Percentiles rank a stretch among this genome's conserved stretches.
phyloP scores from a whole-genome alignment of 176 grass and related monocot species.

The Themeda triandra region DNA sequence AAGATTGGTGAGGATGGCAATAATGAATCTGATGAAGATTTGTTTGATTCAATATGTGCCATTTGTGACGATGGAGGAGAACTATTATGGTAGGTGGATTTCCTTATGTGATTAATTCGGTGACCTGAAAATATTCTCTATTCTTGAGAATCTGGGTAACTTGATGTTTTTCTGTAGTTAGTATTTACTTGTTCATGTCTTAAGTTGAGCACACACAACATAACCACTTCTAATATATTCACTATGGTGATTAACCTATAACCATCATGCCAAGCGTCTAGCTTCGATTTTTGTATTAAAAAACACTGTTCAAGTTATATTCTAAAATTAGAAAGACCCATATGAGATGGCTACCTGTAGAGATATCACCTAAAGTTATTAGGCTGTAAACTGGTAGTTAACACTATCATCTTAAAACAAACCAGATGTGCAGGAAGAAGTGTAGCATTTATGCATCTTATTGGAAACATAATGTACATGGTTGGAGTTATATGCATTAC shows the following conservation, averaged over 20 bases:
- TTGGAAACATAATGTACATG: too few species aligned
- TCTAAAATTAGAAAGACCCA: not conserved
- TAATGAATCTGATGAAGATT: conserved; percentile 59
- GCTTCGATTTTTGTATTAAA: not conserved
- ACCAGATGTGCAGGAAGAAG: too few species aligned
- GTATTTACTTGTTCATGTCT: not conserved
- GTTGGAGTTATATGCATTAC: too few species aligned
- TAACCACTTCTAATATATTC: not conserved
- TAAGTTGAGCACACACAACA: not conserved
- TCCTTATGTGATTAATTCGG: conserved; percentile 9
- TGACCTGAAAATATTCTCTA: not conserved
- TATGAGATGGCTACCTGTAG: not conserved
- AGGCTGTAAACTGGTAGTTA: too few species aligned
- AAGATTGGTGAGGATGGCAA: conserved; percentile 38
- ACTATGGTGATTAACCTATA: not conserved
- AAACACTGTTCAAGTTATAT: not conserved
- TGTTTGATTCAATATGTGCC: conserved; percentile 76
- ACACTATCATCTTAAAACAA: too few species aligned
- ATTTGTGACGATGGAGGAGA: conserved; percentile 91
- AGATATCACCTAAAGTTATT: not conserved
- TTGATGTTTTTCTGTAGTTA: not conserved
- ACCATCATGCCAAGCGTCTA: not conserved
- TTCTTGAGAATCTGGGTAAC: not conserved
- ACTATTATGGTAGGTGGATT: conserved; percentile 54
- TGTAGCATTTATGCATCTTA: too few species aligned